Conservation (phyloP, 2,329 filamentous ascomycete genomes). For the Chrysoporthe puriensis region DNA sequence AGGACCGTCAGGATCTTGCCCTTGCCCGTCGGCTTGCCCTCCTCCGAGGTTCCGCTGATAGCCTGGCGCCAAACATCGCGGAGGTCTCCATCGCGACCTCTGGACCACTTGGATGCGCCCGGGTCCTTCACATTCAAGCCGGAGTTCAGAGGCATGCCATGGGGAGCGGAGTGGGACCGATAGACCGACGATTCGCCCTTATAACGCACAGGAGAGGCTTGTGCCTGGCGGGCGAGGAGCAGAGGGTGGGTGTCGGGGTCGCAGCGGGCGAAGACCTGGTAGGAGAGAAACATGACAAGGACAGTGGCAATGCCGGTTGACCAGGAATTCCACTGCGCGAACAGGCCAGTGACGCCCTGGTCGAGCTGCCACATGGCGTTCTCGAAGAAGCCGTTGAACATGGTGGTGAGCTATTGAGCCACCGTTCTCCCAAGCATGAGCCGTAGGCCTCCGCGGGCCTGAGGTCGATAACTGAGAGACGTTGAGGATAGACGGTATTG, state of each 20-base stretch:
- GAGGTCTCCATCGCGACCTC: constrained; percentile 84
- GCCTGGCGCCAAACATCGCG: constrained; percentile 87
- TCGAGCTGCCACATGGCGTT: constrained; percentile 71
- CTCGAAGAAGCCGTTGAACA: constrained; percentile 45
- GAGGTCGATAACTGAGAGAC: not conserved
- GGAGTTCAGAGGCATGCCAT: constrained; percentile 78
- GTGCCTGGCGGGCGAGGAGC: constrained; percentile 82
- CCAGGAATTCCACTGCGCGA: constrained; percentile 82
- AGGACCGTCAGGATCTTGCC: constrained; percentile 79
- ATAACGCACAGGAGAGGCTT: constrained; percentile 77
- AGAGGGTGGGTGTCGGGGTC: constrained; percentile 93
- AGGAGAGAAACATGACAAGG: constrained; percentile 70
- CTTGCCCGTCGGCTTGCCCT: constrained; percentile 63
- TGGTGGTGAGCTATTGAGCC: constrained; percentile 17
- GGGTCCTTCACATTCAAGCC: constrained; percentile 83
- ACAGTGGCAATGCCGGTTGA: constrained; percentile 72
- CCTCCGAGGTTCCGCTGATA: constrained; percentile 65
- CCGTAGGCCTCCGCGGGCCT: not conserved
- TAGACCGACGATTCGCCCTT: constrained; percentile 85
- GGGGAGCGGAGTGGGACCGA: constrained; percentile 80
- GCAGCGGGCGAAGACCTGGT: constrained; percentile 69
- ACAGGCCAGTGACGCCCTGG: constrained; percentile 66
- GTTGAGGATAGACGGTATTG: not conserved
- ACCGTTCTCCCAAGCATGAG: not conserved
- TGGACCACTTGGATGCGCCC: constrained; percentile 79